Base-by-base conservation (phyloP, 345 rosid genomes). In the Turnera subulata region DNA sequence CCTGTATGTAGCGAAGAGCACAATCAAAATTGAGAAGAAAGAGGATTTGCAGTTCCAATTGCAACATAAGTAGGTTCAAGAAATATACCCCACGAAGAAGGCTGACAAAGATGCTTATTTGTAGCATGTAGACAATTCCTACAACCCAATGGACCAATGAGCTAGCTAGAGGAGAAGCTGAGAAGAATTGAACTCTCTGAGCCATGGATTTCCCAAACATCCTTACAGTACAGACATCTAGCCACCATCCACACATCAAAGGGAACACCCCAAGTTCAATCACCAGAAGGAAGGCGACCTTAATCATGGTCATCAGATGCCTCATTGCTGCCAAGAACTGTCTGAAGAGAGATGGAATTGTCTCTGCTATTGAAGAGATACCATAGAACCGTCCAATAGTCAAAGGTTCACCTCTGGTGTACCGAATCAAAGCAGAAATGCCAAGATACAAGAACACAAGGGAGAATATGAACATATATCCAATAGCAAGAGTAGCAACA, bases 201-300 rank as follows among this genome's bases (percentile, higher is more conserved):
- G 92, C 73, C 97, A 93, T 87, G 12, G 97, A 78, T 76, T 84
- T 90, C 66, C 97, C 96, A 76, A 93, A 93, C 96, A 93, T 87
- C 80, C 87, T 78, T 64, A 87, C 76, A 1, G 99, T 93, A 65
- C 96, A 93, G 39, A 89, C 83, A 84, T 93, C 99, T 46, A 93
- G 76, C 97, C 97, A 90, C 99, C 99, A 93, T 39, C 99, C 99
- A 72, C 99, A 93, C 97, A 93, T 90, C 78, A 90, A 76, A 19
- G 99, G 99, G 55, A 93, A 93, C 57, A 90, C 99, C 73, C 97
- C 97, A 60, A 93, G 97, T 73, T 90, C 99, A 64, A 93, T 90
- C 62, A 90, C 99, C 54, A 94, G 70, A 65, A 94, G 96, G 70
- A 94, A 94, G 46, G 99, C 99, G 56, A 94, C 99, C 78, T 94